phyloP scores from a whole-genome alignment of 1,284 basidiomycete species.

The Puccinia coronata region DNA sequence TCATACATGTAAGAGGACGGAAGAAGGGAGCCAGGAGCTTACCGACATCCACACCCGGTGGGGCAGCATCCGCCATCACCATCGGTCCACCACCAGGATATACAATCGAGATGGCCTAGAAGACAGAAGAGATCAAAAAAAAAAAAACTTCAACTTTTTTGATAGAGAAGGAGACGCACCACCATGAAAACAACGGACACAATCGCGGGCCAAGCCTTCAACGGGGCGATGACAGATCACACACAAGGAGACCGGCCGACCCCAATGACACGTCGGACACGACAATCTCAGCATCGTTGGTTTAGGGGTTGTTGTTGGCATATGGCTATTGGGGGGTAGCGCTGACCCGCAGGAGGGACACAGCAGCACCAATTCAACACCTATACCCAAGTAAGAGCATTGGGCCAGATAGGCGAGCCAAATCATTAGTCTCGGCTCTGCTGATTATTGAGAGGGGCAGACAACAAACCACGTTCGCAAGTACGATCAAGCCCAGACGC shows the following conservation, averaged over 20 bases:
- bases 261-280: conserved; percentile 19
- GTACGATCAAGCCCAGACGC: conserved; percentile 36
- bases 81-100: conserved; percentile 33
- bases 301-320: background rate
- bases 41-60: conserved; percentile 44
- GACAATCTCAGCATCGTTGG: background rate
- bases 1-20: background rate
- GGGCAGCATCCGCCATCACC: conserved; percentile 4
- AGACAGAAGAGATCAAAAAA: background rate
- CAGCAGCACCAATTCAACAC: conserved; percentile 3
- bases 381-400: too few species aligned
- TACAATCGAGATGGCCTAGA: conserved; percentile 39
- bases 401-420: background rate
- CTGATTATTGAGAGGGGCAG: background rate
- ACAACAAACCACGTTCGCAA: conserved; percentile 11
- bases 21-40: background rate
- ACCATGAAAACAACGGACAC: conserved; percentile 43
- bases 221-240: conserved; percentile 37
- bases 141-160: background rate
- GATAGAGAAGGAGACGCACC: conserved; percentile 2
- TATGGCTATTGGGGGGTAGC: background rate
- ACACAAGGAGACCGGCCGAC: conserved; percentile 15
- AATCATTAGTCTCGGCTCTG: background rate
- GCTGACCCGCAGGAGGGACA: background rate
- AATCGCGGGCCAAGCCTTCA: conserved; percentile 24